Evolutionary conservation across 2,329 filamentous ascomycete genomes (phyloP).

Genomic region (Phialemoniopsis sp.): DNA sequence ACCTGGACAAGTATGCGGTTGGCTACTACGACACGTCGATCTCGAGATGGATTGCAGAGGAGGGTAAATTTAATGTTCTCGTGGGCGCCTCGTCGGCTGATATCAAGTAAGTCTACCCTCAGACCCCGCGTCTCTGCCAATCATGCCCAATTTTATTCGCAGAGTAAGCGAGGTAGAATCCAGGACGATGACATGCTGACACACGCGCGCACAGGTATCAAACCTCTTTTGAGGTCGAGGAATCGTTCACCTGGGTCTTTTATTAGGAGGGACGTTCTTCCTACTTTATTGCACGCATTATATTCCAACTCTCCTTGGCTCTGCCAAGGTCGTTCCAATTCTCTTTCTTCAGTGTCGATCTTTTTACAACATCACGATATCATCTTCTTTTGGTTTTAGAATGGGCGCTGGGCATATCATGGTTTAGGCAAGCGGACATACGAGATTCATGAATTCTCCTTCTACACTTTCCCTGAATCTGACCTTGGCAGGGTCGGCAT

Average conservation of each 20-base stretch:
- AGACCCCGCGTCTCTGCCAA: neutral
- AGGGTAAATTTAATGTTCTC: constrained; percentile 56
- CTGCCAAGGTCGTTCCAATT: too few species aligned
- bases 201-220: constrained; percentile 15
- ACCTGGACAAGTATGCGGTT: constrained; percentile 45
- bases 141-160: constrained; percentile 3
- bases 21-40: constrained; percentile 60
- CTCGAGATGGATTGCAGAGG: constrained; percentile 61
- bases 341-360: too few species aligned
- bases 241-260: constrained; percentile 65
- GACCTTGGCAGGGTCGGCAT: too few species aligned
- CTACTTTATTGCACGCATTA: too few species aligned
- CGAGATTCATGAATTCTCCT: too few species aligned
- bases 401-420: constrained; percentile 1
- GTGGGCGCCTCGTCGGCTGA: constrained; percentile 60
- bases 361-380: too few species aligned
- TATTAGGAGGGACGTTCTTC: constrained; percentile 19
- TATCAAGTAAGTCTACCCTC: constrained; percentile 47
- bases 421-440: neutral
- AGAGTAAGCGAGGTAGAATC: constrained; percentile 11
- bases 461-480: too few species aligned
- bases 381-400: too few species aligned
- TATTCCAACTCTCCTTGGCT: too few species aligned
- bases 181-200: constrained; percentile 4
- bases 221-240: constrained; percentile 51